Evolutionary conservation across 176 grass and related monocot genomes (phyloP), one percentile per base, ranked within the genome.

Genomic region (Oryza meyeriana): DNA sequence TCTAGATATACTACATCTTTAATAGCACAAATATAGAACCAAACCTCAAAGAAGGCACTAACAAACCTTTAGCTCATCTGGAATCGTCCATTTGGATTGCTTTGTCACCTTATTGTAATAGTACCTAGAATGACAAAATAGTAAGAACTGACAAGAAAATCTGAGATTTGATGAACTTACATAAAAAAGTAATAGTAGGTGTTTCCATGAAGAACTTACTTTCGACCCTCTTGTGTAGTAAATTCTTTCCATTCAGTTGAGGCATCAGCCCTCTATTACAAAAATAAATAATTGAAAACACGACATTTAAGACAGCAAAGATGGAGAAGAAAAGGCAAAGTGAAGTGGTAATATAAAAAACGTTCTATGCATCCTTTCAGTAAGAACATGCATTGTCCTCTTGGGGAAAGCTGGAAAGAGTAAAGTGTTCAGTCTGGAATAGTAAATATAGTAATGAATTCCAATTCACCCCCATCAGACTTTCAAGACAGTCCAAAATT

Each of bases 181-280:
- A 86, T 18, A 62, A 72, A 61, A 72, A 68, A 22, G 57, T 6
- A 59, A 18, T 55, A 20, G 71, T 16, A 67, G 36, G 2, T 32
- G 50, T 58, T 85, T 74, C 30, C 61, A 64, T 2, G 74, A 71
- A 68, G 13, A 80, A 90, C 93, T 90, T 88, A 99, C 96, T 93
- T 99, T 71, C 87, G 79, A 52, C 93, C 93, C 83, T 94, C 93
- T 73, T 84, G 27, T 31, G 93, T 92, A 58, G 83, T 95, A 87
- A 99, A 99, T 77, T 99, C 96, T 85, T 99, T 99, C 96, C 96
- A 99, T 77, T 91, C 91, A 72, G 96, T 99, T 8, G 91, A 95
- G 31, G 93, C 87, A 32, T 99, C 96, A 79, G 96, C 96, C 64
- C 93, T 85, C 96, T 99, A 76, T 77, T 57, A 78, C 62, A 62